Base-by-base conservation (phyloP, 345 rosid species). In the Bruguiera parviflora region DNA sequence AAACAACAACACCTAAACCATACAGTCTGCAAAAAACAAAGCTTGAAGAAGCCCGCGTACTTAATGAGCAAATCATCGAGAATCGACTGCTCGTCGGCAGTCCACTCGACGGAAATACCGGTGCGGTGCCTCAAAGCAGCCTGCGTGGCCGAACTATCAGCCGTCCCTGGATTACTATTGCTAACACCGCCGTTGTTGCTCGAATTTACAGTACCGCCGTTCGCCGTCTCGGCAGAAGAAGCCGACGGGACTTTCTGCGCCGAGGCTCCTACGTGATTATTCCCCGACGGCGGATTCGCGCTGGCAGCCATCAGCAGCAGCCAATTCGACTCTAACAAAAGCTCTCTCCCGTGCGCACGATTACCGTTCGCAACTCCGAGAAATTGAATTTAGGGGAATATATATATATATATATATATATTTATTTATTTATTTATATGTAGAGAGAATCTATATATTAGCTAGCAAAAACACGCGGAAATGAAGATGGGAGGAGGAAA, bases 81-180 rank as follows among this genome's bases (percentile, higher is more conserved):
- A 35, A 81, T 59, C 13, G 86, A 85, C 78, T 88, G 92, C 57
- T 91, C 97, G 2, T 91, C 95, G 35, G 81, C 53, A 61, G 77
- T 85, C 95, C 95, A 91, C 59, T 88, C 88, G 8, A 62, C 59
- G 64, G 88, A 81, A 73, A 91, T 83, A 72, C 91, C 92, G 20
- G 95, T 80, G 66, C 82, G 76, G 82, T 91, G 97, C 77, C 78
- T 78, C 80, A 88, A 75, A 19, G 86, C 83, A 13, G 86, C 65
- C 66, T 66, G 72, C 46, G 88, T 79, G 65, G 71, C 73, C 58
- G 82, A 74, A 66, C 75, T 84, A 69, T 84, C 88, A 24, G 72
- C 39, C 6, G 62, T 43, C 19, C 13, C 65, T 2, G 71, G 46
- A n/a, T 49, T 61, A 2, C 63, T 67, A 1, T 68, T 73, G 65